These are phyloP conservation scores for Leucocoprinus leucothites DNA, from an alignment of 768 basidiomycete species.

Conservation along the genomic window DNA sequence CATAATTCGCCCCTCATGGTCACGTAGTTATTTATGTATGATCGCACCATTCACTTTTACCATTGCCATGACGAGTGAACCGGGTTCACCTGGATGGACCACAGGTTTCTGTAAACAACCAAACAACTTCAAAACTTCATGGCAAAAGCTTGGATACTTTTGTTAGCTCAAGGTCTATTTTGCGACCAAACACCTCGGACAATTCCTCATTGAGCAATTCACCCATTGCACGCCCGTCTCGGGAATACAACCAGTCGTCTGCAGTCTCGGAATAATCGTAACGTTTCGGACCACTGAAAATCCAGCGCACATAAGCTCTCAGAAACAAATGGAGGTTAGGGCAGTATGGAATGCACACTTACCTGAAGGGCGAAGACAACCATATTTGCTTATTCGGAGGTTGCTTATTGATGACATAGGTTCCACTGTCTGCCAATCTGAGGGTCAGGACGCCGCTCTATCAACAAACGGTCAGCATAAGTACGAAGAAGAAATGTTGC, in stretches of 20 bases:
- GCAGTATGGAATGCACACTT: slow-evolving; percentile 15
- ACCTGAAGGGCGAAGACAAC: slow-evolving; percentile 90
- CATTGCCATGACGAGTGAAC: too few species aligned
- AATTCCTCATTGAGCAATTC: slow-evolving; percentile 71
- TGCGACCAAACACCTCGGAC: slow-evolving; percentile 25
- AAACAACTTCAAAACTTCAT: not conserved
- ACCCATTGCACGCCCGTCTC: slow-evolving; percentile 61
- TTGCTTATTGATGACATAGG: slow-evolving; percentile 96
- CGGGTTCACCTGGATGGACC: not conserved
- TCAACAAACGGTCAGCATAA: not conserved
- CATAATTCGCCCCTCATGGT: not conserved
- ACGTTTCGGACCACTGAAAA: slow-evolving; percentile 81
- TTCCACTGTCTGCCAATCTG: slow-evolving; percentile 69
- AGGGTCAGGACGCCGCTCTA: slow-evolving; percentile 93
- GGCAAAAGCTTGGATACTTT: slow-evolving; percentile 15
- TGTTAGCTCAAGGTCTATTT: slow-evolving; percentile 29
- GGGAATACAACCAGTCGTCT: slow-evolving; percentile 72
- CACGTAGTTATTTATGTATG: not conserved
- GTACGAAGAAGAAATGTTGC: not conserved
- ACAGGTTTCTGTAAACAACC: not conserved
- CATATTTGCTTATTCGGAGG: slow-evolving; percentile 97
- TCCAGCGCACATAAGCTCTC: not conserved
- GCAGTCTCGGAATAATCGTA: slow-evolving; percentile 67
- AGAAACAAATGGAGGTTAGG: not conserved
- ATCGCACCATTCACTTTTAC: not conserved